Percentiles rank a stretch among this genome's conserved stretches.
These are phyloP conservation scores for Rhodamnia rubescens DNA, from an alignment of 345 rosid species.

Conservation along the genomic window DNA sequence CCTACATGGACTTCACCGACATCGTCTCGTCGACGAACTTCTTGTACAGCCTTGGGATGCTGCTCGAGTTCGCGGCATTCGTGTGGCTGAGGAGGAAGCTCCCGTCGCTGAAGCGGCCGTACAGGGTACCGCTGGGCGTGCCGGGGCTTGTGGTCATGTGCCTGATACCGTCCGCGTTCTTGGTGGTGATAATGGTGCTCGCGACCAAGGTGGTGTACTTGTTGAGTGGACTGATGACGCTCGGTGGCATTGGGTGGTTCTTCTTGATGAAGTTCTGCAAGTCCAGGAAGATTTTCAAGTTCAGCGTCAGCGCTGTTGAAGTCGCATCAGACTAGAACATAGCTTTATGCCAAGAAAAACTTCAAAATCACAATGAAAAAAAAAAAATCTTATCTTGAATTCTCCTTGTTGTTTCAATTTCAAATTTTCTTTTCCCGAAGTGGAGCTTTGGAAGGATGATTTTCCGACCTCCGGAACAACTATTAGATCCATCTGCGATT, in stretches of 20 bases:
- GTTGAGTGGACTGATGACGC: slow-evolving; percentile 40
- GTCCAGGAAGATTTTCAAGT: slow-evolving; percentile 17
- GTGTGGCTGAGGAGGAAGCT: slow-evolving; percentile 34
- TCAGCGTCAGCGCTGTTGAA: background rate
- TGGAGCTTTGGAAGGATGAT: background rate
- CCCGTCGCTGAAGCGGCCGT: slow-evolving; percentile 29
- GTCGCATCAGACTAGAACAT: background rate
- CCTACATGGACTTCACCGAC: slow-evolving; percentile 29
- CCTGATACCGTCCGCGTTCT: slow-evolving; percentile 36
- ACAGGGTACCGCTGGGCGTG: slow-evolving; percentile 22
- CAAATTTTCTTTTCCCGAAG: background rate
- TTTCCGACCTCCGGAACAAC: background rate
- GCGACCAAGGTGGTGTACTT: slow-evolving; percentile 30
- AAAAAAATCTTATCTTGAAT: background rate
- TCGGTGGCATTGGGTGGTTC: slow-evolving; percentile 35
- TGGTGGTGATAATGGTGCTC: slow-evolving; percentile 27
- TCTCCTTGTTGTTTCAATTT: background rate
- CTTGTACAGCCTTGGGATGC: slow-evolving; percentile 43
- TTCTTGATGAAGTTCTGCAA: slow-evolving; percentile 27
- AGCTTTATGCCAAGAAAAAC: background rate
- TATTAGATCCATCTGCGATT: no score
- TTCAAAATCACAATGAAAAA: background rate
- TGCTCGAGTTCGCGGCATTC: slow-evolving; percentile 41
- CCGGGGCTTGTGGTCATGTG: slow-evolving; percentile 35
- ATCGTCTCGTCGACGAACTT: slow-evolving; percentile 40